Evolutionary conservation across 2,329 filamentous ascomycete genomes (phyloP), one percentile per base, ranked within the genome.

Genomic region (Neonectria magnoliae): DNA sequence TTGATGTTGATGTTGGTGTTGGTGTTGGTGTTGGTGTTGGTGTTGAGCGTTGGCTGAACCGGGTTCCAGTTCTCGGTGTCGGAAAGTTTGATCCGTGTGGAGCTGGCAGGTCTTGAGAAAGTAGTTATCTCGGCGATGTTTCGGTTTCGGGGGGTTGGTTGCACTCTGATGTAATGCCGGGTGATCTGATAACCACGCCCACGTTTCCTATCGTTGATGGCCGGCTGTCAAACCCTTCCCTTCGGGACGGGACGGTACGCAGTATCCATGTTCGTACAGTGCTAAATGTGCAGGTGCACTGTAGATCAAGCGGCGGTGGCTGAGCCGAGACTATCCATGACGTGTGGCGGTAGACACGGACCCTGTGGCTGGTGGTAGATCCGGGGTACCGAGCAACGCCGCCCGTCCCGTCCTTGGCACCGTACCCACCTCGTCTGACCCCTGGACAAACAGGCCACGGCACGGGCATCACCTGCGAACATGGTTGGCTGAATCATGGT

Each of bases 401-500:
- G 25, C 25, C 25, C 25, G 25, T 25, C 25, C 25, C 25, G 25
- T 6, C 25, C 36, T 38, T 38, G 36, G 5, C 36, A 14, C 13
- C 14, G 13, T n/a, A n/a, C 36, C 36, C 36, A 38, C 36, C 14
- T 38, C 13, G 36, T n/a, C 6, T 38, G 33, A 25, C 25, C 25
- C 25, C 25, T 25, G 25, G 25, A 38, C 36, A n/a, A n/a, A 42
- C 38, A 42, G 38, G 38, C n/a, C 38, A 20, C 8, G 38, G 16
- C 38, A 20, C 8, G 38, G 16, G n/a, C n/a, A 20, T 20, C 3
- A 18, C 38, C 38, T 42, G 38, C 38, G 18, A 20, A n/a, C 16
- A 51, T 51, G 48, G 48, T 51, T 51, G 48, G 48, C 48, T 51
- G 48, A 18, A 48, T 8, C 16, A 27, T 27, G 45, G 45, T n/a